Base-by-base conservation (phyloP, 768 basidiomycete genomes). In the Serendipita indica region DNA sequence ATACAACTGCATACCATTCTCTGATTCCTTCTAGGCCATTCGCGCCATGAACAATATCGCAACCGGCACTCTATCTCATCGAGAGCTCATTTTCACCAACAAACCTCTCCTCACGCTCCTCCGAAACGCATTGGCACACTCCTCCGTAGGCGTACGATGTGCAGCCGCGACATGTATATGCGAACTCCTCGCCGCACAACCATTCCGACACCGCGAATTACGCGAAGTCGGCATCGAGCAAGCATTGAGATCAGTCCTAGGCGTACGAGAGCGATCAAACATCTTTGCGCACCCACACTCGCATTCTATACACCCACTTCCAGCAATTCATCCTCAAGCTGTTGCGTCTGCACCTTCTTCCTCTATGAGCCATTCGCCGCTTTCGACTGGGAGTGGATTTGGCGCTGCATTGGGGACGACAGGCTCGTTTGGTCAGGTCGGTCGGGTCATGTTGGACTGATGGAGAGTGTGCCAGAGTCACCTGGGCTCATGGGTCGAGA, bases 21-120 rank as follows among this genome's bases (percentile, higher is more conserved):
- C 25, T 46, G 12, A 57, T 30, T 14, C n/a, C 39, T 33, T 34
- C 6, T 59, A 79, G 76, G 81, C 83, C 0, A 75, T 82, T 0
- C 79, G 72, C 64, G 69, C 79, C 1, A 75, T 88, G 0, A 82
- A 82, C 0, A 88, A 89, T 67, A 72, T 89, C 13, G 75, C 80
- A 33, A 86, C 87, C 66, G 81, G 81, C 34, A 67, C 71, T 2
- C 66, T 73, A 0, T 67, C 70, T 14, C 74, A 78, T 41, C 82
- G 82, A 59, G 71, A 72, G 37, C 67, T 72, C 22, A 77, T 89
- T 33, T 70, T 82, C n/a, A 64, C 70, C 0, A 74, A 80, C 59
- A 70, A 77, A 0, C 69, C 71, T 3, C 71, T 88, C 3, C 75
- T 88, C 2, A 65, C 67, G 10, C 73, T 78, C 1, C 69, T 89